Base-by-base conservation (phyloP, 1,284 basidiomycete genomes). In the Moesziomyces sp. region DNA sequence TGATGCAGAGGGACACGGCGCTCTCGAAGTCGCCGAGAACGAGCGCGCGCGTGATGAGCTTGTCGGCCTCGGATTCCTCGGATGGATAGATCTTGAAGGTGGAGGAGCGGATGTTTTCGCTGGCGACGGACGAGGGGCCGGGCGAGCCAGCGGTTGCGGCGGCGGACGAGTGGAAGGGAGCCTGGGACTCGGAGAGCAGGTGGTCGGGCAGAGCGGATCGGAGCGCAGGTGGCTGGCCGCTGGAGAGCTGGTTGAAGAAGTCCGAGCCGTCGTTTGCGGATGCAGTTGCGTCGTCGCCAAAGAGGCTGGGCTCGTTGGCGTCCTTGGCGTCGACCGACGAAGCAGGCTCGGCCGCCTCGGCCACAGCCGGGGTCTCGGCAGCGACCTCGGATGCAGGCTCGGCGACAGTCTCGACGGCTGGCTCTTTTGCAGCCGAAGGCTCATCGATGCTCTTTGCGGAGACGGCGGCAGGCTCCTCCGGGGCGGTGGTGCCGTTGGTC, bases 1-100 rank as follows among this genome's bases (percentile, higher is more conserved):
- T 92, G 16, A 99, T 88, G 84, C 94, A 97, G 8, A 99, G 87
- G 11, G 93, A 91, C 18, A 99, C 96, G 1, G 96, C 96, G 21
- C 91, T 92, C 74, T 91, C 89, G 77, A 98, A 97, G 85, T 99
- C 96, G 40, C 96, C 96, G 10, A 98, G 87, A 1, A 99, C 93
- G 34, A 98, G 87, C 1, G 96, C 93, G 79, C 94, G 93, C 1
- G 96, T 97, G 75, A 99, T 89, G 28, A 98, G 88, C 30, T 90
- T 88, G 82, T 98, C 95, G 0, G 90, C 90, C 68, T 97, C 93
- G 4, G 91, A 91, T 85, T 95, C 93, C 52, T 94, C 92, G 7
- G 87, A 82, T 0, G 95, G 94, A 82, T 97, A 97, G 75, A 98
- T 97, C 83, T 88, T 90, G 88, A 98, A 99, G 0, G 90, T 92